phyloP scores from a whole-genome alignment of 108 stramenopile species.

The Skeletonema potamos region DNA sequence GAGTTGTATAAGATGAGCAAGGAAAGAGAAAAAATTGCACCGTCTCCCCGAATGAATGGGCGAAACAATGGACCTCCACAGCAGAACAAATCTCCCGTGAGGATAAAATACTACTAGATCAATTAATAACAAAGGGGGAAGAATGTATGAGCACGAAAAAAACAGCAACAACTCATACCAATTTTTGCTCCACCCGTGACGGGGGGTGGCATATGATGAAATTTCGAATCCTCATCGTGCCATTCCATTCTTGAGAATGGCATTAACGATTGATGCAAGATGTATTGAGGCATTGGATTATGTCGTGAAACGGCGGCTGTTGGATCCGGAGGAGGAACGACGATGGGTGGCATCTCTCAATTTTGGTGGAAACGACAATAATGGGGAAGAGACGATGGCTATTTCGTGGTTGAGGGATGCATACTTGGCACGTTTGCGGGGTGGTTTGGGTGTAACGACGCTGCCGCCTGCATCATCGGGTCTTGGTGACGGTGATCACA shows the following conservation, averaged over 20 bases:
- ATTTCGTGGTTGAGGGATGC: constrained; percentile 60
- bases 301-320: constrained; percentile 47
- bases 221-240: constrained; percentile 72
- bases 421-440: constrained; percentile 55
- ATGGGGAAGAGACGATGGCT: constrained; percentile 18
- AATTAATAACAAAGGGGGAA: too few species aligned
- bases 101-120: too few species aligned
- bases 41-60: too few species aligned
- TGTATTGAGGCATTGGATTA: constrained; percentile 70
- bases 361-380: constrained; percentile 16
- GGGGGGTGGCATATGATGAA: constrained; percentile 67
- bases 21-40: too few species aligned
- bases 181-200: too few species aligned
- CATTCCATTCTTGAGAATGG: constrained; percentile 56
- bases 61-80: too few species aligned
- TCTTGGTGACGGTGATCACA: neutral
- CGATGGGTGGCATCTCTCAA: constrained; percentile 33
- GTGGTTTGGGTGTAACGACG: constrained; percentile 6
- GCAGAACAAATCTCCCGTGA: too few species aligned
- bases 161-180: too few species aligned
- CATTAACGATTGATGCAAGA: constrained; percentile 61
- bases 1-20: too few species aligned
- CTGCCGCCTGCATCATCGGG: neutral
- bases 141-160: too few species aligned
- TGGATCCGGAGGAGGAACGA: constrained; percentile 49